Base-by-base conservation (phyloP, 805 yeast species). In the Cyberlindnera amylophila region DNA sequence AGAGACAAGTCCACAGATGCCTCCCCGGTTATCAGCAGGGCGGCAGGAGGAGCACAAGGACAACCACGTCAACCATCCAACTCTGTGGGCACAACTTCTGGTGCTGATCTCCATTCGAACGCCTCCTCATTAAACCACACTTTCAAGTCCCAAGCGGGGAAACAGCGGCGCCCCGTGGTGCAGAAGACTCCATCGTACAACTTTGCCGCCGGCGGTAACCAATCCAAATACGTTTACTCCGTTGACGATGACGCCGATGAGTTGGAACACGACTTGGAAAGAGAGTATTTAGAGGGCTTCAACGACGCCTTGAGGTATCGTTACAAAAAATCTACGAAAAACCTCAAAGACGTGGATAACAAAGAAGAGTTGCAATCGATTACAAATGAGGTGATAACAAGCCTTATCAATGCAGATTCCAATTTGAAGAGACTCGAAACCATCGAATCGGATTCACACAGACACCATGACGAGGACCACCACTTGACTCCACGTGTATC, bases 211-310 rank as follows among this genome's bases (percentile, higher is more conserved):
- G 32, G n/a, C n/a, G 15, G 42, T 10, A 39, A 30, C 26, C 44
- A 36, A 9, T 45, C 58, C 26, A 63, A 59, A 38, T 59, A 69
- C 33, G 61, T 84, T 0, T 87, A 81, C 58, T 80, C 89, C 28
- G 95, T 86, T 0, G 96, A 87, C 58, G 96, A 87, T 60, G 88
- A 83, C 53, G 77, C 84, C 33, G 76, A 77, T 49, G 96, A 86
- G 49, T 71, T 81, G 14, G 83, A 78, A 46, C 77, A 74, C 14
- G 85, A 77, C 50, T 61, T 73, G 40, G 76, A 72, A 45, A 61
- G 78, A 18, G 76, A 77, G 49, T 86, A 84, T 55, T 53, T 79
- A 26, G 95, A 84, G 55, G 93, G 93, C 0, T 79, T 77, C 53
- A 74, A 73, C 32, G 93, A 83, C 61, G 93, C 90, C 0, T 55